These are phyloP conservation scores for Litsea cubeba DNA, from an alignment of 164 flowering plant species.

Conservation along the genomic window DNA sequence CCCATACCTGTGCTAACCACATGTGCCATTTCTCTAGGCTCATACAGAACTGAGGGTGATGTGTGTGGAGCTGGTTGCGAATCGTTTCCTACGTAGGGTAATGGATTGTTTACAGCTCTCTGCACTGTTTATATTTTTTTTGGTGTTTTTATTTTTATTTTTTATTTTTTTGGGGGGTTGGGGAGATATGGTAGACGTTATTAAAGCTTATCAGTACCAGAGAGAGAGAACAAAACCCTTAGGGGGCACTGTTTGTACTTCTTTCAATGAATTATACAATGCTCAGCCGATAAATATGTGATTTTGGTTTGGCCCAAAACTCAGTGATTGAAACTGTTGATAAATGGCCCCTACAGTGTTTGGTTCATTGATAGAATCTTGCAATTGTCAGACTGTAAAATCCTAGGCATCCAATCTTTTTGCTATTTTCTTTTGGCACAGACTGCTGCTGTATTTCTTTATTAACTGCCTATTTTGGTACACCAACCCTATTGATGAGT, in stretches of 20 bases:
- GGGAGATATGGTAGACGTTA: no score
- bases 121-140: not conserved
- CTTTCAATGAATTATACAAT: not conserved
- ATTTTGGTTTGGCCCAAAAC: not conserved
- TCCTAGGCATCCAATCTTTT: not conserved
- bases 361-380: not conserved
- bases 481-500: no score
- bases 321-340: not conserved
- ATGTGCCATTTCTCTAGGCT: not conserved
- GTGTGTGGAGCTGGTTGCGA: constrained; percentile 95
- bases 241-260: not conserved
- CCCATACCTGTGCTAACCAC: not conserved
- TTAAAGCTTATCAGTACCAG: not conserved
- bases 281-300: not conserved
- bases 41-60: constrained; percentile 35
- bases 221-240: not conserved
- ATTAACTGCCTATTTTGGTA: no score
- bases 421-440: no score
- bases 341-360: not conserved
- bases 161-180: not conserved
- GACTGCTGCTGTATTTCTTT: no score
- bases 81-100: constrained; percentile 92
- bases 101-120: not conserved
- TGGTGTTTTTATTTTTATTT: not conserved
- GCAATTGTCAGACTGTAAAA: not conserved